Evolutionary conservation across 805 yeast species (phyloP), one percentile per base, ranked within the genome.

Genomic region (Cyberlindnera saturnus): DNA sequence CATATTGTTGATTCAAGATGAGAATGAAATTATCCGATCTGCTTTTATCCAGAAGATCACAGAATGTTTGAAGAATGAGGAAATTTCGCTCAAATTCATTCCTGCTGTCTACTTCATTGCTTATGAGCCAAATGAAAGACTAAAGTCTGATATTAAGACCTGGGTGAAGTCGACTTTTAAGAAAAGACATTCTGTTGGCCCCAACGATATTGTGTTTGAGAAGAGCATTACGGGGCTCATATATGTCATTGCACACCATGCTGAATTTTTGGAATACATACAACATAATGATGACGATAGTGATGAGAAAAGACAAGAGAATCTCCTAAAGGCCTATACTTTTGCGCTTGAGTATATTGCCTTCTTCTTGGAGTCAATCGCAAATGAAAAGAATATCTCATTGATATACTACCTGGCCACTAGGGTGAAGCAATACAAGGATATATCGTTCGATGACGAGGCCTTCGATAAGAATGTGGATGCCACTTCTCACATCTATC

Each of bases 341-440:
- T 80, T 77, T 51, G 80, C 84, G 0, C 55, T 78, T 41, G 79
- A 78, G 37, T 83, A 81, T 49, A 61, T 88, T 28, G 52, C 75
- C 1, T 83, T 77, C 59, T 83, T 71, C 46, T 59, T 87, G 40
- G 81, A 74, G 33, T 57, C 75, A 4, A 73, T 87, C 37, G 81
- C 82, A 0, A 77, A 71, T 3, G 72, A 74, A 36, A 82, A 81
- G 28, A 90, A 88, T 52, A 67, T 85, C 31, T 82, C 91, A 6
- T 60, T 87, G 45, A 60, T 89, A 6, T 88, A 78, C 57, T 88
- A 89, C 59, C 66, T 86, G 39, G 79, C 93, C 0, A 84, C 84
- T 45, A 71, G 95, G 42, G 74, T 87, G 16, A 88, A 87, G 57
- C 95, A 86, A 59, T 84, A 81, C 53, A 71, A 79, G 40, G 95